Base-by-base conservation (phyloP, 192 early-diverging fungal species). In the Entomortierella lignicola region DNA sequence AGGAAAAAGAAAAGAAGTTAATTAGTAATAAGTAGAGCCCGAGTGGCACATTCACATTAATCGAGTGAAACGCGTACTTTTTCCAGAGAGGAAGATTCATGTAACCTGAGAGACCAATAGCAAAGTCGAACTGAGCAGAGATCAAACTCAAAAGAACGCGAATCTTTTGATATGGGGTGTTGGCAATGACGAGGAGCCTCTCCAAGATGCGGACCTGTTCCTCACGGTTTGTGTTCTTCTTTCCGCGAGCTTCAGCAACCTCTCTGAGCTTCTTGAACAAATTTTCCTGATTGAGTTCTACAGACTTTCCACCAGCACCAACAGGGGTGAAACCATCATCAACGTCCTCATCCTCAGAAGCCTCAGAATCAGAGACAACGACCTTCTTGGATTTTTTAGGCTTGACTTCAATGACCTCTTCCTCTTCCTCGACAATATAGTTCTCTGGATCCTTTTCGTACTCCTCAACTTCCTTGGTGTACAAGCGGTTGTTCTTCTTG, bases 211-310 rank as follows among this genome's bases (percentile, higher is more conserved):
- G 75, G 69, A 97, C 89, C 80, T 94, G 91, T 59, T 86, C 90
- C 27, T 85, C 71, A 81, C 94, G 93, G 83, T 99, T 92, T 30
- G 95, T 98, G 82, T 91, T 91, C 93, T 96, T 98, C 86, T 97
- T 97, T 52, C 98, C 98, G 70, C 97, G 91, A 31, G 94, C 87
- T 47, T 91, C 90, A 57, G 90, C 59, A 26, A 98, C 83, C 66
- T 94, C 93, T 50, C 79, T 80, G 48, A 99, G 87, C 62, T 90
- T 87, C 84, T 96, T 92, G 85, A 94, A 93, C 48, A 99, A 82
- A 61, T 93, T 91, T 44, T 93, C 90, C 17, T 86, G 81, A 32
- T 89, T 91, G 48, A 92, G 72, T 67, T 90, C 90, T 34, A 85
- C 68, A 20, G 81, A 74, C 84, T 90, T 90, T 73, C 91, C 91